Conservation (phyloP, 1,284 basidiomycete genomes). For the Uromyces viciae-fabae region DNA sequence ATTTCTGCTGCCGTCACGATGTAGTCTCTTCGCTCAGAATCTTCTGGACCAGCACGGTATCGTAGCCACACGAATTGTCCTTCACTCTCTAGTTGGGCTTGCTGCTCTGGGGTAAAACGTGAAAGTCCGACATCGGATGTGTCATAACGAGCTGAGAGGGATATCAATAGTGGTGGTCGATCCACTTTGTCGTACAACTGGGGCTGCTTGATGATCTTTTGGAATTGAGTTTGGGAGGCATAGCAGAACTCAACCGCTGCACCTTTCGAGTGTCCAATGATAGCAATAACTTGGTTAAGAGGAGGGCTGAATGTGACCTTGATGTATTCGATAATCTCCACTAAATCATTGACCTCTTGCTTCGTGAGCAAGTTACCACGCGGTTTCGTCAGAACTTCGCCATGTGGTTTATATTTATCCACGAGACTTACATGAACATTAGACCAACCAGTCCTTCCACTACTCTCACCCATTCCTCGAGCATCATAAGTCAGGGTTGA, state of each 20-base stretch:
- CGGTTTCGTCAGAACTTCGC: too few species aligned
- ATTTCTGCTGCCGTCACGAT: conserved; percentile 6
- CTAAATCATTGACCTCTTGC: conserved; percentile 20
- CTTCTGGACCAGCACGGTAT: conserved; percentile 13
- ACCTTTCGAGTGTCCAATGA: conserved; percentile 28
- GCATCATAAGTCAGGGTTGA: conserved; percentile 26
- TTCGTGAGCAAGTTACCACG: not conserved
- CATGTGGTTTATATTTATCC: too few species aligned
- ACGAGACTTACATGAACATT: conserved; percentile 30
- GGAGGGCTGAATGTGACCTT: not conserved
- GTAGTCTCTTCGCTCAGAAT: not conserved
- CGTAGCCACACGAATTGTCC: conserved; percentile 14
- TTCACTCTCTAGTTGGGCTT: conserved; percentile 8
- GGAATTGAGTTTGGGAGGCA: not conserved
- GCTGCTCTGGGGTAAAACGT: conserved; percentile 17
- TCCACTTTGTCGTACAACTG: conserved; percentile 1
- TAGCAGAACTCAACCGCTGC: not conserved
- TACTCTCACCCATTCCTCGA: conserved; percentile 31
- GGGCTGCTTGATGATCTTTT: not conserved
- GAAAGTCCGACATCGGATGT: conserved; percentile 16
- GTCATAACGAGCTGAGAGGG: conserved; percentile 21
- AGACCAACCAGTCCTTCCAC: conserved; percentile 24
- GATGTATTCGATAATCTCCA: conserved; percentile 14
- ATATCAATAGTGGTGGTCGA: conserved; percentile 17
- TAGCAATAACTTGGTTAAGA: conserved; percentile 18